Conservation (phyloP, 345 rosid genomes). For the Citrus medica region DNA sequence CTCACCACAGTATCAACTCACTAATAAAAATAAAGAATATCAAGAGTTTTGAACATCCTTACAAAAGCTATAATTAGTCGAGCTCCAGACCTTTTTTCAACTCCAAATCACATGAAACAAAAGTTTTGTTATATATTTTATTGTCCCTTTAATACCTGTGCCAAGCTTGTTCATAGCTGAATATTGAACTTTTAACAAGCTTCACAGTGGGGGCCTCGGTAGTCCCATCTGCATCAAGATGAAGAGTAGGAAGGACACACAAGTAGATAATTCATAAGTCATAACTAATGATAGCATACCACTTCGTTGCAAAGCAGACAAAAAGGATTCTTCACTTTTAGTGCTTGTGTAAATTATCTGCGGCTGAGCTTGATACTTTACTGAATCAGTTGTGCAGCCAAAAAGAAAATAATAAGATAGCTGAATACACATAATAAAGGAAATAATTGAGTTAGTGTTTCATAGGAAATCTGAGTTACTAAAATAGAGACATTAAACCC, state of each 20-base stretch:
- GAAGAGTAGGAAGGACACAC: conserved; percentile 22
- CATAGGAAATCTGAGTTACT: background rate
- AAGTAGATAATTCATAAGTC: conserved; percentile 11
- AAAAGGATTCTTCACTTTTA: conserved; percentile 81
- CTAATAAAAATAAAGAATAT: background rate
- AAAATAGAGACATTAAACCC: conserved; percentile 11
- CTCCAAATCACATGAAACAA: background rate
- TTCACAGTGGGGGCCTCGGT: conserved; percentile 56
- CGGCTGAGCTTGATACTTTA: conserved; percentile 88
- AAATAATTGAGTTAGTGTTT: background rate
- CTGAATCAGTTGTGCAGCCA: conserved; percentile 34
- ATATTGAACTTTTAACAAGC: conserved; percentile 86
- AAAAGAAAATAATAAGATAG: conserved; percentile 10
- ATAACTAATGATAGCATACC: conserved; percentile 45
- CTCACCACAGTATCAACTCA: background rate
- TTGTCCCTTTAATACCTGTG: conserved; percentile 57
- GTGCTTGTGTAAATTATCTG: conserved; percentile 78
- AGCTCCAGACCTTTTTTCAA: background rate
- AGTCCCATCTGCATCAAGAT: conserved; percentile 56
- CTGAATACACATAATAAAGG: background rate
- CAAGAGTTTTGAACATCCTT: background rate
- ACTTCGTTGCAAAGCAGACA: conserved; percentile 73
- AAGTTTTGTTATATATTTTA: background rate
- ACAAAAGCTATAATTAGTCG: background rate
- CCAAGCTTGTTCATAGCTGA: conserved; percentile 99